Conservation (phyloP, 225 moss, liverwort and hornwort species). For the Pleurozium schreberi region DNA sequence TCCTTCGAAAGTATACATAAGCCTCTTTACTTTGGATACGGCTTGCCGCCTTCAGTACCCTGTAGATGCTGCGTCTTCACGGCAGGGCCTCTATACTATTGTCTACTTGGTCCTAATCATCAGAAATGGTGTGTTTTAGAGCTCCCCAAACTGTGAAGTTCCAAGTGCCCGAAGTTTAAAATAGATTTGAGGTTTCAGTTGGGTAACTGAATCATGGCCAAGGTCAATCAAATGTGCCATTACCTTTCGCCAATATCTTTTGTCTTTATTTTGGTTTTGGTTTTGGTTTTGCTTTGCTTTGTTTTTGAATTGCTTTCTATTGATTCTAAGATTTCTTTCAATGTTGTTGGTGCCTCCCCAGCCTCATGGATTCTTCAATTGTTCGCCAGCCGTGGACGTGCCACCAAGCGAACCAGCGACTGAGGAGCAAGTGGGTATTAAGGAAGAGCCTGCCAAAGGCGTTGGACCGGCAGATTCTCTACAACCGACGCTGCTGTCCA, state of each 20-base stretch:
- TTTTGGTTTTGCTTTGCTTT: too few species aligned
- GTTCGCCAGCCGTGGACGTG: slow-evolving; percentile 85
- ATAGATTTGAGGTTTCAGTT: not conserved
- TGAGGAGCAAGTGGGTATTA: slow-evolving; percentile 33
- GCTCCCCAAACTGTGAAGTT: not conserved
- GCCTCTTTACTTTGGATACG: not conserved
- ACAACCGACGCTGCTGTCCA: slow-evolving; percentile 39
- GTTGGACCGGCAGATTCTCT: slow-evolving; percentile 16
- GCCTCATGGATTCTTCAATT: slow-evolving; percentile 94
- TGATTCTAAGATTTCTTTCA: not conserved
- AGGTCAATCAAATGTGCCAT: not conserved
- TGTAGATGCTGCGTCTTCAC: not conserved
- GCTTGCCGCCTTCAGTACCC: not conserved
- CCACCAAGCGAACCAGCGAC: slow-evolving; percentile 54
- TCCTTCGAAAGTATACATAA: not conserved
- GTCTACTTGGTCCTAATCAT: not conserved
- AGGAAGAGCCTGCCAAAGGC: slow-evolving; percentile 44
- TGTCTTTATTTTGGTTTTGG: too few species aligned
- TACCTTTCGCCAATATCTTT: not conserved
- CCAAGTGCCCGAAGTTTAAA: not conserved
- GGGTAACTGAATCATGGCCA: not conserved
- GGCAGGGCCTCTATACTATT: not conserved
- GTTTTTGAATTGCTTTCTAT: not conserved
- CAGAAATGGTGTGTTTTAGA: not conserved
- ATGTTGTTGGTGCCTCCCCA: slow-evolving; percentile 1